Conservation (phyloP, 805 yeast genomes). For the Yarrowia sp. region DNA sequence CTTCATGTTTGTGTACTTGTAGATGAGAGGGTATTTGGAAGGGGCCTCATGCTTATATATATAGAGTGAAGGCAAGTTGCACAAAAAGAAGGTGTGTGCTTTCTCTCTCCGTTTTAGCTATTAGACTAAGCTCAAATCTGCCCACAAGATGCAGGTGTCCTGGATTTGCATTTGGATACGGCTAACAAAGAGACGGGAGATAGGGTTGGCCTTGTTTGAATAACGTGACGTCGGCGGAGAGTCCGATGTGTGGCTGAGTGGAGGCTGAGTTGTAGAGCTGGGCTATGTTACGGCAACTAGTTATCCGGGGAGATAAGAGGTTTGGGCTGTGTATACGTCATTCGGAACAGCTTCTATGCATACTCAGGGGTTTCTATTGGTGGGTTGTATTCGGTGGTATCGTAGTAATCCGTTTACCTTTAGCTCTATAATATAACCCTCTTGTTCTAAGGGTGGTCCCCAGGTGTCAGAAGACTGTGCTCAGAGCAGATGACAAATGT, state of each 20-base stretch:
- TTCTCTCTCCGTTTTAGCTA: too few species aligned
- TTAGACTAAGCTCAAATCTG: neutral
- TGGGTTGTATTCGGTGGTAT: too few species aligned
- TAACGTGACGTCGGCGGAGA: slow-evolving; percentile 1
- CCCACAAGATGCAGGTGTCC: slow-evolving; percentile 7
- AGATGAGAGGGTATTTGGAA: neutral
- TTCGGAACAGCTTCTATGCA: too few species aligned
- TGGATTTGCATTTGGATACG: neutral
- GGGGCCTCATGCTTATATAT: neutral
- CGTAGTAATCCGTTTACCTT: too few species aligned
- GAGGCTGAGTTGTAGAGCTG: neutral
- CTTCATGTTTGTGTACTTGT: neutral
- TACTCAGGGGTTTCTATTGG: too few species aligned
- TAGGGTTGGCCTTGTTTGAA: neutral
- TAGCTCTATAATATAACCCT: too few species aligned
- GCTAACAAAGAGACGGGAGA: neutral
- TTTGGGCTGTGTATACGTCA: too few species aligned
- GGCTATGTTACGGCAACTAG: neutral
- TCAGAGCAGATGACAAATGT: too few species aligned
- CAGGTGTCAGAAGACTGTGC: too few species aligned
- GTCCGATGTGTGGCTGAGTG: neutral
- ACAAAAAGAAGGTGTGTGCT: neutral
- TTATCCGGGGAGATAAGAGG: neutral
- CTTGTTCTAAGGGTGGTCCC: too few species aligned
- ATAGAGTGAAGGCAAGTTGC: neutral